A percentile compares a stretch with the other conserved stretches of the same genome.
phyloP scores from a whole-genome alignment of 306 rosid species.

The Ormosia semicastrata region DNA sequence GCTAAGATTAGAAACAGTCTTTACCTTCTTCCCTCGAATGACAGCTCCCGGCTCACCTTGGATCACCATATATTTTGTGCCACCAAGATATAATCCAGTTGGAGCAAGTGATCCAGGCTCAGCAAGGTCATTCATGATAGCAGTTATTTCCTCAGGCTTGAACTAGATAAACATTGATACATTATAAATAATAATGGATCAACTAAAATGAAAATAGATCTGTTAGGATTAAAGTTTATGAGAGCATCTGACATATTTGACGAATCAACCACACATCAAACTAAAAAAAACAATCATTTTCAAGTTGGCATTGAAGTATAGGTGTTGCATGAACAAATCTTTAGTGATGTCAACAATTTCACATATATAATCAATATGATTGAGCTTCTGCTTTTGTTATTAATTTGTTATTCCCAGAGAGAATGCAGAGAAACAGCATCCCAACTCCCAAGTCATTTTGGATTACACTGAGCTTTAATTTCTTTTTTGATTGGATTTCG shows the following conservation, averaged over 20 bases:
- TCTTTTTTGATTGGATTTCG: neutral
- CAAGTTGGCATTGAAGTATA: neutral
- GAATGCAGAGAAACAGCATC: neutral
- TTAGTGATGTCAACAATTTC: neutral
- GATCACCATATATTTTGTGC: constrained; percentile 86
- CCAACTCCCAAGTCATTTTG: neutral
- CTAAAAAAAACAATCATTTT: neutral
- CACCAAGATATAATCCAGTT: constrained; percentile 73
- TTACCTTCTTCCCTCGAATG: constrained; percentile 91
- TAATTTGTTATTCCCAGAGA: neutral
- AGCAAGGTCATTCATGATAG: constrained; percentile 51
- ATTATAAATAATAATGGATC: neutral
- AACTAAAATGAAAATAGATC: constrained; percentile 27
- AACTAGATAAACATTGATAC: constrained; percentile 36
- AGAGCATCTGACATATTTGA: neutral
- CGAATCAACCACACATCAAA: constrained; percentile 2
- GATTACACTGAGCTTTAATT: neutral
- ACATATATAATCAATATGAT: neutral
- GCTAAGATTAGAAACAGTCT: neutral
- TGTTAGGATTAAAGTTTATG: neutral
- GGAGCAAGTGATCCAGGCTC: constrained; percentile 93
- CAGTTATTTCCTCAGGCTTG: constrained; percentile 73
- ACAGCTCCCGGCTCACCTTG: constrained; percentile 84
- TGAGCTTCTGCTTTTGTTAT: neutral
- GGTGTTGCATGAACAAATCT: neutral